Conservation (phyloP, 257 asterid species). For the Nicotiana paniculata region DNA sequence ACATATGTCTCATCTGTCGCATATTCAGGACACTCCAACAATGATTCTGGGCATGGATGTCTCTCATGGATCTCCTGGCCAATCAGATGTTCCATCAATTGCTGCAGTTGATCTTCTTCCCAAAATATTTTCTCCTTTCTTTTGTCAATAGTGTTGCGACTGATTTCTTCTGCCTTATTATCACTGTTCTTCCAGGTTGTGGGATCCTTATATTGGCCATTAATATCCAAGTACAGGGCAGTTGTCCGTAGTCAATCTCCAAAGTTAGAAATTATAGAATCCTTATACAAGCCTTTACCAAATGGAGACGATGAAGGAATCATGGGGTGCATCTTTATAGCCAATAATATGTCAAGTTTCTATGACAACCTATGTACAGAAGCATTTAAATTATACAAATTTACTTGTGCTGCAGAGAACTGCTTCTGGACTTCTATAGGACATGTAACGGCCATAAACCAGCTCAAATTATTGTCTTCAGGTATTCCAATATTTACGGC, state of each 20-base stretch:
- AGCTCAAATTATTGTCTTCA: constrained; percentile 73
- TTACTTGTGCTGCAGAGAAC: constrained; percentile 53
- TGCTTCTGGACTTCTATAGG: constrained; percentile 72
- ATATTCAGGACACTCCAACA: constrained; percentile 67
- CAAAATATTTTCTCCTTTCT: constrained; percentile 6
- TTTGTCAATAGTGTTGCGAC: not conserved
- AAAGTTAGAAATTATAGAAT: constrained; percentile 77
- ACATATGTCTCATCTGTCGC: constrained; percentile 42
- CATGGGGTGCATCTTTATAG: constrained; percentile 43
- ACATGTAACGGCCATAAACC: constrained; percentile 76
- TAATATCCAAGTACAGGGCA: constrained; percentile 85
- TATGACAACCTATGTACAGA: not conserved
- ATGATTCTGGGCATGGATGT: constrained; percentile 95
- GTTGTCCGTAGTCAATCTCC: constrained; percentile 84
- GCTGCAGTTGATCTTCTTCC: constrained; percentile 66
- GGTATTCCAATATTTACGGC: constrained; percentile 33
- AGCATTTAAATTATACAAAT: constrained; percentile 11
- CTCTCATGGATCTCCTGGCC: constrained; percentile 88
- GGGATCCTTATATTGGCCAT: constrained; percentile 91
- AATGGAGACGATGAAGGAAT: constrained; percentile 89
- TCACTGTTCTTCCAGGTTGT: constrained; percentile 53
- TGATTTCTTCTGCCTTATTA: not conserved
- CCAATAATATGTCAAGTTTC: not conserved
- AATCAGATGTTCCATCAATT: constrained; percentile 79
- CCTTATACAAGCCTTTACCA: constrained; percentile 72